Percentiles rank a stretch among this genome's conserved stretches.
Evolutionary conservation across 768 basidiomycete genomes (phyloP).

Genomic region (Kwoniella bestiolae): DNA sequence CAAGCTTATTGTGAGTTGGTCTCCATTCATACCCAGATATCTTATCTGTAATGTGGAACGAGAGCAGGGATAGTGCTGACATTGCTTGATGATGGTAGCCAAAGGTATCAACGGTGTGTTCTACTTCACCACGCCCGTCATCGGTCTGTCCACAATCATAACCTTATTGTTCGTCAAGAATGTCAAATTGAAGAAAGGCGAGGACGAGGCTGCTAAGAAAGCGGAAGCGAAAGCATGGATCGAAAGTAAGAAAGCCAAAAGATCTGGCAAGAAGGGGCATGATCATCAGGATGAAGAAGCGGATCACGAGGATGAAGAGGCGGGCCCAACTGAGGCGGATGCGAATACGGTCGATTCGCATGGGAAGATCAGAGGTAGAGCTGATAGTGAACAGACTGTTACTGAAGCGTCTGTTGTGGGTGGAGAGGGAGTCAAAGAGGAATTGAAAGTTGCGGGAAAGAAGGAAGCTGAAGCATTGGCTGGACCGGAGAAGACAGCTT

Average conservation of each 20-base stretch:
- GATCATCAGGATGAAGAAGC: slow-evolving; percentile 1
- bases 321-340: neutral
- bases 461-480: slow-evolving; percentile 13
- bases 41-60: too few relatives aligned
- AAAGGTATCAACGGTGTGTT: slow-evolving; percentile 67
- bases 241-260: slow-evolving; percentile 47
- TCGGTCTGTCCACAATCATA: slow-evolving; percentile 64
- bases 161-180: slow-evolving; percentile 68
- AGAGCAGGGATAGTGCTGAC: neutral
- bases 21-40: too few relatives aligned
- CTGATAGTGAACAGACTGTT: slow-evolving; percentile 17
- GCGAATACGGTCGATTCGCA: neutral
- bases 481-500: slow-evolving; percentile 1
- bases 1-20: slow-evolving; percentile 52
- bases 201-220: slow-evolving; percentile 63
- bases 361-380: slow-evolving; percentile 7
- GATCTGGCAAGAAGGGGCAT: slow-evolving; percentile 14
- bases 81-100: slow-evolving; percentile 58
- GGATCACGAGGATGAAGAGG: neutral
- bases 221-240: slow-evolving; percentile 56
- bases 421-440: slow-evolving; percentile 18
- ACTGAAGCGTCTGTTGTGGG: neutral
- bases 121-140: slow-evolving; percentile 66
- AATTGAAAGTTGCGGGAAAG: slow-evolving; percentile 24
- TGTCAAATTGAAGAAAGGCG: slow-evolving; percentile 65